Evolutionary conservation across 208 protist species (phyloP), one percentile per base, ranked within the genome.

Genomic region (Novymonas esmeraldas): DNA sequence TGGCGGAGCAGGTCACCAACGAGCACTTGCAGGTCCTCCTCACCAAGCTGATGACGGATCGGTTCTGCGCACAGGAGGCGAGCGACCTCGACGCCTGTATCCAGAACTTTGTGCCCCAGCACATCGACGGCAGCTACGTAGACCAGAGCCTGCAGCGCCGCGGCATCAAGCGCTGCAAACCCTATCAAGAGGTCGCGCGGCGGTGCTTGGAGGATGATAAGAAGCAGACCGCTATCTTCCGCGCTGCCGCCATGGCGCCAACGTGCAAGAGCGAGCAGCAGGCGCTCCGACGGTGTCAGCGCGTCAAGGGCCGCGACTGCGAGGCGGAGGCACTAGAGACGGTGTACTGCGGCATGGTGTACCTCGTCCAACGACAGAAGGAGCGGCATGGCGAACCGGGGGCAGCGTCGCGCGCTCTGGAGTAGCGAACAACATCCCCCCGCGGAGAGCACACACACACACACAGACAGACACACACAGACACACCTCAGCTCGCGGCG

Each of bases 281-380:
- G 6, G 73, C 64, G 34, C 61, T 92, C 49, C 67, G 82, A 61
- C 44, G 69, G 20, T 95, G 90, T 62, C 87, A 91, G 42, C 44
- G 75, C 0, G 18, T 48, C 7, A 69, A 74, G 22, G 78, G 73
- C 29, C 59, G 73, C 31, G 84, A 92, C 57, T 95, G 90, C 58
- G 88, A 95, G 76, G 58, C 76, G 49, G 87, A 95, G 76, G 87
- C 84, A 11, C 68, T 93, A 20, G 83, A 95, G 64, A 81, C 78
- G 57, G 62, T 95, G 33, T 93, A 90, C 78, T 95, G 90, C 57
- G 90, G 90, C 18, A 90, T 95, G 85, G 83, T 90, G 20, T 78
- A 87, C 61, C 67, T 95, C 6, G 75, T 92, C 54, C 82, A 94
- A 76, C 71, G 74, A 49, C 70, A 77, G 33, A 79, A 83, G 70